Base-by-base conservation (phyloP, 805 yeast genomes). In the Myxozyma geophila region DNA sequence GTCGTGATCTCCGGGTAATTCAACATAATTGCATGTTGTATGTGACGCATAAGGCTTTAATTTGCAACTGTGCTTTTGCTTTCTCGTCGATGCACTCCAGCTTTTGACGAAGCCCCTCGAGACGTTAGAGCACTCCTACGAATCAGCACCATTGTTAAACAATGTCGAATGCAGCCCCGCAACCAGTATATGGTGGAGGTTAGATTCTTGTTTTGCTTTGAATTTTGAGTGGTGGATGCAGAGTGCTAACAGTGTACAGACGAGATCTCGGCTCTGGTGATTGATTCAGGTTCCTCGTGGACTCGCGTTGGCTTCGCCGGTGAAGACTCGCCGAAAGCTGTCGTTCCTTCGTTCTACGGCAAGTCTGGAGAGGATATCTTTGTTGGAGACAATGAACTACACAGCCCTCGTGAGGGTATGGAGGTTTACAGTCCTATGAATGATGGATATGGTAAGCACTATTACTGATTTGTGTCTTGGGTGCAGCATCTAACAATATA, bases 251-350 rank as follows among this genome's bases (percentile, higher is more conserved):
- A 23, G 41, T 15, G 33, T 17, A 33, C 54, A 70, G 95, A 93
- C 77, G 99, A 93, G 75, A 87, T 95, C 67, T 86, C 91, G 67
- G 96, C 98, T 35, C 82, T 95, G 1, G 96, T 93, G 40, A 80
- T 93, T 33, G 98, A 95, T 73, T 92, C 96, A 1, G 98, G 98
- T 41, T 87, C 97, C 10, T 85, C 81, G 66, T 79, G 85, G 64
- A 91, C 97, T 7, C 85, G 93, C 59, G 85, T 88, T 19, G 99
- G 99, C 1, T 92, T 85, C 75, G 92, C 98, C 2, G 98, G 98
- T 10, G 93, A 91, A 62, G 97, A 92, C 73, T 82, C 85, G 59
- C 99, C 99, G 12, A 84, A 87, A 67, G 78, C 86, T 3, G 84
- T 89, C 28, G 75, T 87, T 12, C 95, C 97, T 2, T 89, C 97